Evolutionary conservation across 257 asterid genomes (phyloP).

Genomic region (Ilex aquifolium): DNA sequence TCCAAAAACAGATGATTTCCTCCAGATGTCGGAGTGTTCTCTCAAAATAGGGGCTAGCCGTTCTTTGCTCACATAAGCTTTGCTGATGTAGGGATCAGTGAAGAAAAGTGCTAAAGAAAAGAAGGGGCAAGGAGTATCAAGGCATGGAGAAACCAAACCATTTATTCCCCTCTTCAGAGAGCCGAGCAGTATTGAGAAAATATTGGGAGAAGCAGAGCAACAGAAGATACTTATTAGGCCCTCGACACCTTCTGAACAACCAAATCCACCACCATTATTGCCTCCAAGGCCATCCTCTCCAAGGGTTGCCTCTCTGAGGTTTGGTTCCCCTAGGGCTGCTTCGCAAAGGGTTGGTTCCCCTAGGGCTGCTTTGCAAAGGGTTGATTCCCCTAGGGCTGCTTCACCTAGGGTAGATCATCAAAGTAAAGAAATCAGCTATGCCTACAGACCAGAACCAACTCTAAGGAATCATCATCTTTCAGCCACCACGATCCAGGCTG

Average conservation of each 20-base stretch:
- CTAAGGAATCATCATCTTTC: constrained; percentile 44
- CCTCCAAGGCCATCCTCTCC: constrained; percentile 40
- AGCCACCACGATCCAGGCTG: constrained; percentile 78
- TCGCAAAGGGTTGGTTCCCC: constrained; percentile 43
- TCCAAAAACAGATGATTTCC: no score
- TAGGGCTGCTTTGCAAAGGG: constrained; percentile 33
- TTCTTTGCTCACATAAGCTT: no score
- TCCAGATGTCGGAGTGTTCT: no score
- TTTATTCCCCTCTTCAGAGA: constrained; percentile 75
- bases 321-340: constrained; percentile 24
- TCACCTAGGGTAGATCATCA: constrained; percentile 29
- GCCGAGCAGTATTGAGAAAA: constrained; percentile 96
- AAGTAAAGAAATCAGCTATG: constrained; percentile 42
- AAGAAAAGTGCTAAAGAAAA: constrained; percentile 64
- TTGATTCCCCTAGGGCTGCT: constrained; percentile 23
- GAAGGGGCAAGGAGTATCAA: constrained; percentile 59
- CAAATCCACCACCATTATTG: constrained; percentile 38
- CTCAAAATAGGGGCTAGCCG: no score
- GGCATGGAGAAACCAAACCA: constrained; percentile 60
- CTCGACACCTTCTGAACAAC: constrained; percentile 33
- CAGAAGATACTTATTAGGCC: constrained; percentile 46
- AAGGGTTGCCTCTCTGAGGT: constrained; percentile 37
- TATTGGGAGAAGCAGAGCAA: constrained; percentile 87
- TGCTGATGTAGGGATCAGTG: constrained; percentile 51
- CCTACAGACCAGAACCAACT: constrained; percentile 65